Evolutionary conservation across 2,329 filamentous ascomycete species (phyloP), one percentile per base, ranked within the genome.

Genomic region (Penicillium capsulatum): DNA sequence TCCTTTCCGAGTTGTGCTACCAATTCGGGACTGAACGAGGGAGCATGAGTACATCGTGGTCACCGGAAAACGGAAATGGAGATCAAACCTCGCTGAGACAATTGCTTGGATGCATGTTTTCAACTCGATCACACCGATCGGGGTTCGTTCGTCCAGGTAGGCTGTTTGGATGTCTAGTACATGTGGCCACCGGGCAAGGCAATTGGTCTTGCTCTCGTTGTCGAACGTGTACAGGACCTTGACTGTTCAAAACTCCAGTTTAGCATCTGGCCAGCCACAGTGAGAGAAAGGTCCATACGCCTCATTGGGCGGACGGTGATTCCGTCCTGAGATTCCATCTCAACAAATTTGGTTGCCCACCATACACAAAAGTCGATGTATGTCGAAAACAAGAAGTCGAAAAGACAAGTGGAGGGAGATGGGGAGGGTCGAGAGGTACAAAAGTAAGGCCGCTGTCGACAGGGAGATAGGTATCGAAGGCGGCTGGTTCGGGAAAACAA

Each of bases 141-240:
- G 77, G 15, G 75, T 86, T 44, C 74, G 76, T 42, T 94, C 86
- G 61, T 96, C 87, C 45, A 97, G 70, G 16, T 80, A 76, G 10
- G 94, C 78, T 2, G 88, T 87, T 56, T 89, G 87, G 26, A 96
- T 80, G 36, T 84, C 77, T 42, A 95, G 73, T 11, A 84, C 76
- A 43, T 91, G 83, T 13, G 87, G 84, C 73, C 87, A 84, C 57
- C 91, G 80, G 44, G 91, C 90, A 34, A 98, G 76, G 66, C 89
- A 96, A 61, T 91, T 90, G 49, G 88, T 83, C 67, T 89, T 89
- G 68, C 81, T 84, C 52, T 91, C 83, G 60, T 83, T 82, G 64
- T 97, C 90, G 68, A 97, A 96, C 20, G 89, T 95, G 68, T 97
- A 98, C 45, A 94, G 82, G 34, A 97, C 85, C 75, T 97, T 97